A percentile compares a stretch with the other conserved stretches of the same genome.
Evolutionary conservation across 2,329 filamentous ascomycete species (phyloP).

Genomic region (Elsinoe ampelina): DNA sequence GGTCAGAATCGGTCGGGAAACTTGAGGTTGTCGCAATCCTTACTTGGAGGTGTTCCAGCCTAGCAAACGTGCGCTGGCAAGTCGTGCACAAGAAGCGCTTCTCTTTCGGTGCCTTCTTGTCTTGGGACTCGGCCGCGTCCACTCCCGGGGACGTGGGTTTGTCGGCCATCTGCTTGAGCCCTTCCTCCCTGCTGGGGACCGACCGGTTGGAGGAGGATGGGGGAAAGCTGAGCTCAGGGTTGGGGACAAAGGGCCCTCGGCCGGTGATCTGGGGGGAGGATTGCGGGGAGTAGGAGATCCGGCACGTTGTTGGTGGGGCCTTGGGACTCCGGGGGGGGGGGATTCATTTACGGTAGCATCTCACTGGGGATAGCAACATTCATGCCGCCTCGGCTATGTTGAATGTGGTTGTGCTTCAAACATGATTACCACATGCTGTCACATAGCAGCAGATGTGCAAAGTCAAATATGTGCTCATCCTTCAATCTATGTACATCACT

Average conservation of each 20-base stretch:
- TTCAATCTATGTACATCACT: neutral
- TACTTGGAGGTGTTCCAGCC: slow-evolving; percentile 33
- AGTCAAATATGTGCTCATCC: neutral
- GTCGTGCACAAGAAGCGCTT: slow-evolving; percentile 28
- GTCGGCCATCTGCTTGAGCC: slow-evolving; percentile 4
- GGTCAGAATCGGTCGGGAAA: slow-evolving; percentile 4
- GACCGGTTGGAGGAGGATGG: neutral
- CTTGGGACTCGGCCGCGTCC: neutral
- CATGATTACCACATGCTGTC: too few relatives aligned
- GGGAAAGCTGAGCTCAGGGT: neutral
- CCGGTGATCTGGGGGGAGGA: too few relatives aligned
- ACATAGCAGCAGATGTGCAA: neutral
- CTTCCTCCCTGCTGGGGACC: slow-evolving; percentile 4
- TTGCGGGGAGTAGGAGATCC: too few relatives aligned
- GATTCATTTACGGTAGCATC: too few relatives aligned
- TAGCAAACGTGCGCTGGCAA: slow-evolving; percentile 28
- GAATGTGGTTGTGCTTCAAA: too few relatives aligned
- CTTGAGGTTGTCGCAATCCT: slow-evolving; percentile 13
- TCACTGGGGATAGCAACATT: too few relatives aligned
- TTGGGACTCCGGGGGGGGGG: too few relatives aligned
- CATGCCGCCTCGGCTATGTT: too few relatives aligned
- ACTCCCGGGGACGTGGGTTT: neutral
- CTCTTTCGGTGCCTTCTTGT: slow-evolving; percentile 20
- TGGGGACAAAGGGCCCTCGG: too few relatives aligned
- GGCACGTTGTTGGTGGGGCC: too few relatives aligned